These are phyloP conservation scores for Phyllosticta capitalensis DNA, from an alignment of 2,329 filamentous ascomycete genomes.

Conservation along the genomic window DNA sequence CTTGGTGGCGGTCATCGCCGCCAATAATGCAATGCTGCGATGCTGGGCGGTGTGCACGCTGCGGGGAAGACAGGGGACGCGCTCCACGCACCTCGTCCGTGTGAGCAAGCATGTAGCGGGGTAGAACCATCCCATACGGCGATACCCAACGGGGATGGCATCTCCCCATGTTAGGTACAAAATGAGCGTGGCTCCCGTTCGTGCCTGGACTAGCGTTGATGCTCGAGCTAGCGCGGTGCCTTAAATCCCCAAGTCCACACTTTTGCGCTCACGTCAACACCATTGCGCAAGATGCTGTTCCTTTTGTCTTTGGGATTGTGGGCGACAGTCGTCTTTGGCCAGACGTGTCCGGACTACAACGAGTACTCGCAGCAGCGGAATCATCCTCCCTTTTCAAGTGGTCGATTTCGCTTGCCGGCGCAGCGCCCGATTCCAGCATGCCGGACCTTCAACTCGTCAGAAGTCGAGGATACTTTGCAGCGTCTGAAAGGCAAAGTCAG, in stretches of 20 bases:
- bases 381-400: constrained; percentile 36
- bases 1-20: not conserved
- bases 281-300: not conserved
- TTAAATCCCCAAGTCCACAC: not conserved
- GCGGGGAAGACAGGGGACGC: not conserved
- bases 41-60: not conserved
- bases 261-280: not conserved
- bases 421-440: constrained; percentile 35
- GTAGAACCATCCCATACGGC: not conserved
- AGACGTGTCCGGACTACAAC: constrained; percentile 35
- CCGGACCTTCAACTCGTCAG: constrained; percentile 37
- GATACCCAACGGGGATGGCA: not conserved
- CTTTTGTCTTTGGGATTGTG: not conserved
- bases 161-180: not conserved
- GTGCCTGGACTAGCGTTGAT: not conserved
- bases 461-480: constrained; percentile 31
- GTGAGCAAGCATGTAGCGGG: not conserved
- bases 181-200: not conserved
- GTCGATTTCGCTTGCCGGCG: constrained; percentile 36
- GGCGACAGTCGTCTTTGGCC: not conserved
- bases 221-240: not conserved
- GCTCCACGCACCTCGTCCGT: not conserved
- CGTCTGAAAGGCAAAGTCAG: constrained; percentile 30
- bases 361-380: constrained; percentile 28
- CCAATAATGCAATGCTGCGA: not conserved